These are phyloP conservation scores for Picochlorum costavermella DNA, from an alignment of 139 green algal genomes.

Conservation along the genomic window DNA sequence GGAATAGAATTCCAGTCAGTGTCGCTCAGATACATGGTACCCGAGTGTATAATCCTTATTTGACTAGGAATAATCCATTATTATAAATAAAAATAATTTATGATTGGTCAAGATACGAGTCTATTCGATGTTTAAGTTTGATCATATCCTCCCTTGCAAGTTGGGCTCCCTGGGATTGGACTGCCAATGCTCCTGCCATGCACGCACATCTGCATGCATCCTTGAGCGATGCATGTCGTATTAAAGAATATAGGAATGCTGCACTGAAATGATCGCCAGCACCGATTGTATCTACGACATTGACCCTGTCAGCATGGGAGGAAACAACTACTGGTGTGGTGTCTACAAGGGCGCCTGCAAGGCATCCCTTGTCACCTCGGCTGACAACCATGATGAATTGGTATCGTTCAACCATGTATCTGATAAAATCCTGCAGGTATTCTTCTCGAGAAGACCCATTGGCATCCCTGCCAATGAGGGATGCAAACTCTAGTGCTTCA, in stretches of 20 bases:
- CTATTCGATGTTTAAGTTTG: neutral
- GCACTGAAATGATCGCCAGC: constrained; percentile 69
- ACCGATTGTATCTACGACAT: constrained; percentile 63
- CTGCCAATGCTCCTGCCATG: constrained; percentile 40
- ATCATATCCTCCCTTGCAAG: constrained; percentile 7
- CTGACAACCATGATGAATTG: constrained; percentile 44
- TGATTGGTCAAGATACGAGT: too few relatives aligned
- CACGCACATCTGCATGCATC: constrained; percentile 37
- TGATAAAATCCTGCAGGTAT: neutral
- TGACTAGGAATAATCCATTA: too few relatives aligned
- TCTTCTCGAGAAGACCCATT: too few relatives aligned
- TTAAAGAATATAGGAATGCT: constrained; percentile 58
- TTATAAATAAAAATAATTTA: too few relatives aligned
- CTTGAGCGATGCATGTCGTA: constrained; percentile 29
- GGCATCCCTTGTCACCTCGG: constrained; percentile 50
- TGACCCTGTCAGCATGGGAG: neutral
- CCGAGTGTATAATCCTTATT: too few relatives aligned
- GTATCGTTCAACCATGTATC: neutral
- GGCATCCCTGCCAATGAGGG: too few relatives aligned
- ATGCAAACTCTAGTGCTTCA: constrained; percentile 51
- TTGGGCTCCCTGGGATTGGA: constrained; percentile 43
- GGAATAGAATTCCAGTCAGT: too few relatives aligned
- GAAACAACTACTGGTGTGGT: neutral
- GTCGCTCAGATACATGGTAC: too few relatives aligned
- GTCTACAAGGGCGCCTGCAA: constrained; percentile 10